Percentiles rank a stretch among this genome's conserved stretches.
phyloP scores from a whole-genome alignment of 768 basidiomycete species.

The Pleurotus djamor region DNA sequence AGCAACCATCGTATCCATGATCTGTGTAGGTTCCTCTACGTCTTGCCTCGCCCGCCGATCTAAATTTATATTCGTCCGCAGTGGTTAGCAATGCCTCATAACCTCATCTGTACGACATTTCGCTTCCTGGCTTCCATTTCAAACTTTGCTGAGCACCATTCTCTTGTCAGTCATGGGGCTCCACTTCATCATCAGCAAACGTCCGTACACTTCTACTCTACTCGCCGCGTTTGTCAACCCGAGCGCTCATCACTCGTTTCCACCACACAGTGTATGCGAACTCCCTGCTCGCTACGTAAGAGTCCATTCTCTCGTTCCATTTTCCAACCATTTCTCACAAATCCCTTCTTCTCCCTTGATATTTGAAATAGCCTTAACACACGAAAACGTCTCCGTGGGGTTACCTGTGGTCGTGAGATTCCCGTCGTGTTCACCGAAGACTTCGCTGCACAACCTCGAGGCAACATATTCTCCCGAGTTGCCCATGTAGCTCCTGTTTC shows the following conservation, averaged over 20 bases:
- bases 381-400: constrained; percentile 22
- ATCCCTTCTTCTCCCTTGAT: neutral
- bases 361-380: constrained; percentile 29
- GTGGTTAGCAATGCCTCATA: constrained; percentile 47
- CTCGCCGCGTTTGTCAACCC: too few species aligned
- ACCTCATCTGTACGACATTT: constrained; percentile 31
- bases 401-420: neutral
- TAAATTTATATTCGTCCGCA: constrained; percentile 9
- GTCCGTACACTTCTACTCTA: constrained; percentile 21
- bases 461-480: constrained; percentile 2
- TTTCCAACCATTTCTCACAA: too few species aligned
- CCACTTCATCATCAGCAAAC: constrained; percentile 52
- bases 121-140: neutral
- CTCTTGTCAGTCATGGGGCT: constrained; percentile 37
- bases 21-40: constrained; percentile 32
- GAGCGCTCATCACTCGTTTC: neutral
- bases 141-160: neutral
- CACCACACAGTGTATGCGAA: constrained; percentile 43
- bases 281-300: constrained; percentile 46
- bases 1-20: constrained; percentile 42
- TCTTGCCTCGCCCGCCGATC: neutral
- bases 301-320: constrained; percentile 10
- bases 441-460: constrained; percentile 1
- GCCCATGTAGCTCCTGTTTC: neutral
- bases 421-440: constrained; percentile 7